Base-by-base conservation (phyloP, 305 asterid genomes). In the Solanum aculeatissimum region DNA sequence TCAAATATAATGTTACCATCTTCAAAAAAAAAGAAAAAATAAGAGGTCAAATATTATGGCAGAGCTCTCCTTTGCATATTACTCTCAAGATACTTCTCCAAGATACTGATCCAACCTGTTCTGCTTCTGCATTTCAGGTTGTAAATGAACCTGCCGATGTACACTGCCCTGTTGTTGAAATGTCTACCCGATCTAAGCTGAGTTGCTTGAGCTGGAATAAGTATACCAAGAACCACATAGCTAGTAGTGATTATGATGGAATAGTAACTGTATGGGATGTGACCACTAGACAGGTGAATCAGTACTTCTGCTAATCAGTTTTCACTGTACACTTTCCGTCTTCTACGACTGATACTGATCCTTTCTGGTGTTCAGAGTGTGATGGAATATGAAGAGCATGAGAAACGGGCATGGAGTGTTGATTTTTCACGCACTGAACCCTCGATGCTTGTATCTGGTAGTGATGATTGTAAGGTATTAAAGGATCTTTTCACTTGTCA, bases 161-260 rank as follows among this genome's bases (percentile, higher is more conserved):
- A 77, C 89, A 88, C 86, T 87, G 87, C 84, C 91, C 94, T 83
- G 92, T 91, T 85, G 92, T 90, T 11, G 98, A 97, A 86, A 95
- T 95, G 97, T 85, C 97, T 23, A 92, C 98, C 10, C 83, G 97
- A 82, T 93, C 98, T 70, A 96, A 97, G 83, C 95, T 97, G 66
- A 95, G 98, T 86, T 97, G 99, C 87, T 89, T 97, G 90, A 97
- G 99, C 90, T 96, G 97, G 98, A 96, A 96, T 87, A 95, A 92
- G 87, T 94, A 89, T 82, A 80, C 91, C 12, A 97, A 94, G 90
- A 93, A 91, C 88, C 94, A 92, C 84, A 92, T 97, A 85, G 98
- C 97, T 23, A 97, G 97, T 87, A 95, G 98, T 63, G 98, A 97
- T 88, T 95, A 97, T 85, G 98, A 95, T 88, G 99, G 99, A 84